phyloP scores from a whole-genome alignment of 345 rosid species.

The Boechera retrofracta region DNA sequence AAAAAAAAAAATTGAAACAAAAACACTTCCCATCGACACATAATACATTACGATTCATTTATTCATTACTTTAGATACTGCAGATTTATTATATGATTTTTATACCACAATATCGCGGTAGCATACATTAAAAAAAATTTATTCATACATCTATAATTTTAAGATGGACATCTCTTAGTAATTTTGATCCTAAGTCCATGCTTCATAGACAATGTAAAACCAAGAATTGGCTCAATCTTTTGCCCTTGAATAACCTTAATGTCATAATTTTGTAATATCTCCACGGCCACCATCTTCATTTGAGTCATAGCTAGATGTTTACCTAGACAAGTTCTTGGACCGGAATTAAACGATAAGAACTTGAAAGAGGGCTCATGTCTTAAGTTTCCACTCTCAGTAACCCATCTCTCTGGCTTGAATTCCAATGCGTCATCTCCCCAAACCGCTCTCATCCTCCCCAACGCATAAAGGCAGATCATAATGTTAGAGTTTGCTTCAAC shows the following conservation, averaged over 20 bases:
- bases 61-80: too few species aligned
- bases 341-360: background rate
- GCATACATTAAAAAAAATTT: too few species aligned
- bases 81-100: too few species aligned
- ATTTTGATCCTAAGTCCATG: slow-evolving; percentile 1
- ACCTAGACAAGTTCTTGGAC: slow-evolving; percentile 11
- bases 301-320: background rate
- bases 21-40: too few species aligned
- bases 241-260: slow-evolving; percentile 11
- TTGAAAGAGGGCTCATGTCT: background rate
- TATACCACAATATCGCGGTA: too few species aligned
- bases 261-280: slow-evolving; percentile 2
- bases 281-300: slow-evolving; percentile 14
- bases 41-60: too few species aligned
- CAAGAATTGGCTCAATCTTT: background rate
- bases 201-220: background rate
- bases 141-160: background rate
- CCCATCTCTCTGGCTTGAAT: slow-evolving; percentile 22
- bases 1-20: too few species aligned
- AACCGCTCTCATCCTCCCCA: slow-evolving; percentile 16
- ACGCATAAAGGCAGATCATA: background rate
- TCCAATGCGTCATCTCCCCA: slow-evolving; percentile 12
- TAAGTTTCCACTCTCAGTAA: background rate
- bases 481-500: background rate
- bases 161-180: background rate